phyloP scores from a whole-genome alignment of 306 rosid species.

The Lathyrus tuberosus region DNA sequence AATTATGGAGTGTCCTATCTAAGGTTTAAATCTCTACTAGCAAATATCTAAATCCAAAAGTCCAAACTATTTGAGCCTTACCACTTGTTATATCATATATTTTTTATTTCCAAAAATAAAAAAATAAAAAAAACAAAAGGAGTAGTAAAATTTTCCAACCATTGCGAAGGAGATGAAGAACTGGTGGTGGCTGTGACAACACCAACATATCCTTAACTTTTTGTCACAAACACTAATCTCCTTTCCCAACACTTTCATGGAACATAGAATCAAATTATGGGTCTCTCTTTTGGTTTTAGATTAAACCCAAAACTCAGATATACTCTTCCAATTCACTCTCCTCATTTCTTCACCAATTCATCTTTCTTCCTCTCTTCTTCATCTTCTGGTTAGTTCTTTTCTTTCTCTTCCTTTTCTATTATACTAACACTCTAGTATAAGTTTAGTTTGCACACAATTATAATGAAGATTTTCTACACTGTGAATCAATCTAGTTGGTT shows the following conservation, averaged over 20 bases:
- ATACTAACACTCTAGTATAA: neutral
- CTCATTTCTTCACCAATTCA: slow-evolving; percentile 51
- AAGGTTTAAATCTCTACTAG: too few species aligned
- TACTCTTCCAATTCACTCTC: slow-evolving; percentile 48
- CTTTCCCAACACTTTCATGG: slow-evolving; percentile 44
- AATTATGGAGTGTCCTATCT: too few species aligned
- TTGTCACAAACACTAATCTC: neutral
- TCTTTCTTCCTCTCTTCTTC: slow-evolving; percentile 59
- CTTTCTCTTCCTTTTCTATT: neutral
- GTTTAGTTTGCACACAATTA: neutral
- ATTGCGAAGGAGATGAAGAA: slow-evolving; percentile 46
- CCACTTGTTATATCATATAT: too few species aligned
- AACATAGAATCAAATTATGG: slow-evolving; percentile 51
- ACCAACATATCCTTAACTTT: slow-evolving; percentile 39
- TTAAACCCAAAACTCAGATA: slow-evolving; percentile 55
- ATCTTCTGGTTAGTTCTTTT: slow-evolving; percentile 58
- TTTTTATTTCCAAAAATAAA: neutral
- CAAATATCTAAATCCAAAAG: too few species aligned
- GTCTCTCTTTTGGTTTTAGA: slow-evolving; percentile 54
- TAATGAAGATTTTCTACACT: neutral
- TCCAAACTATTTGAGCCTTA: too few species aligned
- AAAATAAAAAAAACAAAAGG: slow-evolving; percentile 15
- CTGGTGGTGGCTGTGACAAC: slow-evolving; percentile 62
- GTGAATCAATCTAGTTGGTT: neutral
- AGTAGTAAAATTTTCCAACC: slow-evolving; percentile 17